Evolutionary conservation across 805 yeast genomes (phyloP).

Genomic region (Candida maltosa): DNA sequence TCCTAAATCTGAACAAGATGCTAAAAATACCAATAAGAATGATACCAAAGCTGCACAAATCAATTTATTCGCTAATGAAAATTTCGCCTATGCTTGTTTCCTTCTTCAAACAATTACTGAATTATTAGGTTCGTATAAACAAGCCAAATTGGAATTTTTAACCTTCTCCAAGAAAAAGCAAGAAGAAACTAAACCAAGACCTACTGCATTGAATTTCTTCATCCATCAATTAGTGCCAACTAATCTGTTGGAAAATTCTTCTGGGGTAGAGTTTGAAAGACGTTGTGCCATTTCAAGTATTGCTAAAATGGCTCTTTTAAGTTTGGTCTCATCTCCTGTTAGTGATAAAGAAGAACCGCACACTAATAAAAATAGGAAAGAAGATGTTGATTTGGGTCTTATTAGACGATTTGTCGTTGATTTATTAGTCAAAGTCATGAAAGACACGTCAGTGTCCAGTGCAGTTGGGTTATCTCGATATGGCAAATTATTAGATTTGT

Average conservation of each 20-base stretch:
- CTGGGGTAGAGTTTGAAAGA: conserved; percentile 46
- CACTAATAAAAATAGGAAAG: conserved; percentile 43
- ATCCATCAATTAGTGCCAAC: conserved; percentile 70
- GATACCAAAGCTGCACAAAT: conserved; percentile 17
- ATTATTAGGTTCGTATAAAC: conserved; percentile 71
- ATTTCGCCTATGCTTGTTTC: conserved; percentile 66
- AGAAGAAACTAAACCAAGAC: conserved; percentile 59
- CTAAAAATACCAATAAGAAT: conserved; percentile 10
- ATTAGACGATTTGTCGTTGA: conserved; percentile 75
- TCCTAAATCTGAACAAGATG: conserved; percentile 19
- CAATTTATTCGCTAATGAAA: conserved; percentile 46
- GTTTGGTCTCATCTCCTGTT: conserved; percentile 59
- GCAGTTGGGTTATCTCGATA: conserved; percentile 44
- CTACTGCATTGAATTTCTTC: conserved; percentile 74
- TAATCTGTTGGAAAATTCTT: conserved; percentile 35
- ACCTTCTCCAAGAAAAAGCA: conserved; percentile 63
- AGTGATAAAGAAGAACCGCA: conserved; percentile 48
- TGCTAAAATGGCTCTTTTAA: conserved; percentile 58
- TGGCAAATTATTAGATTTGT: conserved; percentile 50
- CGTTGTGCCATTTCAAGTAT: conserved; percentile 55
- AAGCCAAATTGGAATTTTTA: conserved; percentile 76
- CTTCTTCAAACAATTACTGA: conserved; percentile 68
- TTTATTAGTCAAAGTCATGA: conserved; percentile 57
- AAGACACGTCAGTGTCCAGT: conserved; percentile 35
- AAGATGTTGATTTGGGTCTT: conserved; percentile 68